A percentile compares a stretch with the other conserved stretches of the same genome.
Conservation (phyloP, 164 flowering plant species). For the Protea cynaroides region DNA sequence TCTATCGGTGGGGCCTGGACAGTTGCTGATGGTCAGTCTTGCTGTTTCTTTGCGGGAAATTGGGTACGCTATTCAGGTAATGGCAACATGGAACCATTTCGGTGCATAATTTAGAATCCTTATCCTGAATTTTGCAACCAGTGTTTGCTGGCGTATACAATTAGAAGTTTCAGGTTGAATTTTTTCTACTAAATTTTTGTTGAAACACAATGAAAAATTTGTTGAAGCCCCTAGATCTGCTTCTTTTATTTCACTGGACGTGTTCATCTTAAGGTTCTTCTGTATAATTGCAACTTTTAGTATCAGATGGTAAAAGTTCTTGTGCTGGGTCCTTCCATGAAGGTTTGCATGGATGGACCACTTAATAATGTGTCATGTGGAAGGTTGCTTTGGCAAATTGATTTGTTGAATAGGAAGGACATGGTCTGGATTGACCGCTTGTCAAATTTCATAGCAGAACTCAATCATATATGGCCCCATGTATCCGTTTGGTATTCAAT, state of each 20-base stretch:
- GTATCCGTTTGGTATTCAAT: too few species aligned
- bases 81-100: not conserved
- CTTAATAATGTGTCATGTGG: too few species aligned
- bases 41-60: conserved; percentile 68
- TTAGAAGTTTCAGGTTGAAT: not conserved
- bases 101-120: not conserved
- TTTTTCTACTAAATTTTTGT: not conserved
- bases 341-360: too few species aligned
- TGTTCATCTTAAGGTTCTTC: not conserved
- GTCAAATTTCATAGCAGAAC: too few species aligned
- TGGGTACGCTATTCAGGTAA: conserved; percentile 82
- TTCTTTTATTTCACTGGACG: not conserved
- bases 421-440: too few species aligned
- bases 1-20: conserved; percentile 62
- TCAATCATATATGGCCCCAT: too few species aligned
- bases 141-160: not conserved
- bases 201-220: too few species aligned
- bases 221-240: not conserved
- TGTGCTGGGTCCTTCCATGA: too few species aligned
- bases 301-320: not conserved
- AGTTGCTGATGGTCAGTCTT: conserved; percentile 72
- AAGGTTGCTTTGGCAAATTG: too few species aligned
- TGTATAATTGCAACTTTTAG: not conserved
- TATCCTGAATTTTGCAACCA: not conserved
- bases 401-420: too few species aligned